These are phyloP conservation scores for Naganishia cerealis DNA, from an alignment of 1,284 basidiomycete species.

Conservation along the genomic window DNA sequence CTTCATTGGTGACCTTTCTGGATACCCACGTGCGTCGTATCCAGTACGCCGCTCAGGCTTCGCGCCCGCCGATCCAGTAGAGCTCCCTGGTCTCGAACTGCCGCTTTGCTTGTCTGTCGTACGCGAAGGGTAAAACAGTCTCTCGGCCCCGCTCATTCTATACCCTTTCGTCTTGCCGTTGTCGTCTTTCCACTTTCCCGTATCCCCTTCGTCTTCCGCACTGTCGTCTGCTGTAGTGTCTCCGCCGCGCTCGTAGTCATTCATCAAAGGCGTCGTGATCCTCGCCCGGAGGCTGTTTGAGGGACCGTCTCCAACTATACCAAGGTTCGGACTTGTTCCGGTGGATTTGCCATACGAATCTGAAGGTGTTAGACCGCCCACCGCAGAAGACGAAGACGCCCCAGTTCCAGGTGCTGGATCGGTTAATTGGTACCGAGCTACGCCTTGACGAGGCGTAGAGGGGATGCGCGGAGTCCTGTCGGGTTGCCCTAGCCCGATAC, in stretches of 20 bases:
- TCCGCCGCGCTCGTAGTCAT: slow-evolving; percentile 24
- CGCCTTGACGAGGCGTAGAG: slow-evolving; percentile 10
- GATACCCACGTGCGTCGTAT: slow-evolving; percentile 37
- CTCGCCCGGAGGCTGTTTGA: slow-evolving; percentile 18
- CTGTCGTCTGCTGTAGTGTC: slow-evolving; percentile 10
- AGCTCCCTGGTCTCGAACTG: neutral
- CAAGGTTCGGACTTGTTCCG: slow-evolving; percentile 23
- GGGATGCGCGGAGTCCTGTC: slow-evolving; percentile 20
- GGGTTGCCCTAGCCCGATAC: slow-evolving; percentile 23
- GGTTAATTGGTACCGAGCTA: slow-evolving; percentile 1
- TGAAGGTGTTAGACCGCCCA: slow-evolving; percentile 12
- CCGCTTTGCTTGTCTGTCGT: neutral
- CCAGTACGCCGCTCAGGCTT: slow-evolving; percentile 25
- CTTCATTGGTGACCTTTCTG: slow-evolving; percentile 23
- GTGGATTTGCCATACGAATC: slow-evolving; percentile 23
- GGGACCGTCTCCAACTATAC: slow-evolving; percentile 6
- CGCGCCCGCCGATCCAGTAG: neutral
- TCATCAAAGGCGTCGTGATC: slow-evolving; percentile 24
- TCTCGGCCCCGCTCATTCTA: slow-evolving; percentile 17
- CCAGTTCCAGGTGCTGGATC: slow-evolving; percentile 6
- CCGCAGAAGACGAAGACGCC: neutral
- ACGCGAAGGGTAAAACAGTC: slow-evolving; percentile 1
- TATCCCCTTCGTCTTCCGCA: slow-evolving; percentile 25
- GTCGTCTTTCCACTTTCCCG: slow-evolving; percentile 18
- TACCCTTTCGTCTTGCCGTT: neutral